phyloP scores from a whole-genome alignment of 2,329 filamentous ascomycete genomes.

The Talaromyces sp. region DNA sequence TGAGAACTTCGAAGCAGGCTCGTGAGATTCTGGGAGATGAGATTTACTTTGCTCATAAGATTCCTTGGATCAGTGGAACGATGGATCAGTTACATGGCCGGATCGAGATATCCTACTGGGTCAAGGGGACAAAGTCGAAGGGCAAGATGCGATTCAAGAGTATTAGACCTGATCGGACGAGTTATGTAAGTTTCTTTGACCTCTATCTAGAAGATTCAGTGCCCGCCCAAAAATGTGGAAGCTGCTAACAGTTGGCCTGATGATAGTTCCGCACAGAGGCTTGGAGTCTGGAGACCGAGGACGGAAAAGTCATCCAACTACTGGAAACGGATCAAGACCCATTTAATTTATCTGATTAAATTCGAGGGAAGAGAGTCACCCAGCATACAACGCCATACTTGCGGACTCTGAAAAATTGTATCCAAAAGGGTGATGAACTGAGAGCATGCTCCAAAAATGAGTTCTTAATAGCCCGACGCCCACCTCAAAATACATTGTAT shows the following conservation, averaged over 20 bases:
- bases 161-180: slow-evolving; percentile 63
- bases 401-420: background rate
- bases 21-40: slow-evolving; percentile 79
- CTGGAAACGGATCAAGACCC: slow-evolving; percentile 70
- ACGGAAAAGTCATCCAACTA: slow-evolving; percentile 68
- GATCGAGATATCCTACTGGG: slow-evolving; percentile 82
- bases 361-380: slow-evolving; percentile 25
- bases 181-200: slow-evolving; percentile 46
- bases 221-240: background rate
- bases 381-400: background rate
- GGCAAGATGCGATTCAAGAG: slow-evolving; percentile 80
- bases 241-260: background rate
- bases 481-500: slow-evolving; percentile 26
- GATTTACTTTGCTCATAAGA: slow-evolving; percentile 73
- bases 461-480: slow-evolving; percentile 9
- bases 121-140: slow-evolving; percentile 69
- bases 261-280: slow-evolving; percentile 76
- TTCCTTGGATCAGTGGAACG: slow-evolving; percentile 79
- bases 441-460: slow-evolving; percentile 11
- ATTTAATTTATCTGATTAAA: slow-evolving; percentile 45
- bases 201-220: background rate
- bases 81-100: slow-evolving; percentile 91
- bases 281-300: slow-evolving; percentile 75
- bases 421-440: slow-evolving; percentile 4
- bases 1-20: slow-evolving; percentile 74